Conservation (phyloP, 2,329 filamentous ascomycete species). For the Penicillium sp. region DNA sequence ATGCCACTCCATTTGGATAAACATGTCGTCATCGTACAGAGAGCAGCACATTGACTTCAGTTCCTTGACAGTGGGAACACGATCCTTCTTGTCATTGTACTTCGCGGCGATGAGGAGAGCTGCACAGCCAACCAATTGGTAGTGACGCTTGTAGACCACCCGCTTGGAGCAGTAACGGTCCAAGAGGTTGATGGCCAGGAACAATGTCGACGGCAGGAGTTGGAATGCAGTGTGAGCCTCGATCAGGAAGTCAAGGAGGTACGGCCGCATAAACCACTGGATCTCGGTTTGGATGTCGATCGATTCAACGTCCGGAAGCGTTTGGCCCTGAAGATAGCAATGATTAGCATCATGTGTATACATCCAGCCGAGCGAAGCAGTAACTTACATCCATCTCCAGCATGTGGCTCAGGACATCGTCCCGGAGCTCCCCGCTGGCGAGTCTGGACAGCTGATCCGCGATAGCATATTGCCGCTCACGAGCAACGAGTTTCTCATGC, state of each 20-base stretch:
- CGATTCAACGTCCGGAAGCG: slow-evolving; percentile 89
- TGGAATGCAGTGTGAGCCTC: slow-evolving; percentile 95
- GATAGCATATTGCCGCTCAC: slow-evolving; percentile 80
- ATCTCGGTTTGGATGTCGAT: slow-evolving; percentile 99
- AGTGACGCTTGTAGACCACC: slow-evolving; percentile 98
- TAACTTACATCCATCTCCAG: slow-evolving; percentile 75
- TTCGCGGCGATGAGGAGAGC: slow-evolving; percentile 95
- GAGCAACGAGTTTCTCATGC: slow-evolving; percentile 70
- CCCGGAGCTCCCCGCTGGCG: slow-evolving; percentile 84
- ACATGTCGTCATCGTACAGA: slow-evolving; percentile 98
- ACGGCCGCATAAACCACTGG: slow-evolving; percentile 99
- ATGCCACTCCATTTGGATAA: slow-evolving; percentile 99
- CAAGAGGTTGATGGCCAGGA: slow-evolving; percentile 91
- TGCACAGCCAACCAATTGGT: slow-evolving; percentile 94
- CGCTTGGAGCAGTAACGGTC: slow-evolving; percentile 97
- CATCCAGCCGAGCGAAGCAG: neutral
- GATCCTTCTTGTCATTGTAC: slow-evolving; percentile 97
- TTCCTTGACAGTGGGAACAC: slow-evolving; percentile 94
- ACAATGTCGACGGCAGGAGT: slow-evolving; percentile 88
- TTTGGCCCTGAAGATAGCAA: slow-evolving; percentile 60
- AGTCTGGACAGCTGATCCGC: slow-evolving; percentile 81
- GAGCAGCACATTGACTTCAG: slow-evolving; percentile 99
- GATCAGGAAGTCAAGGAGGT: slow-evolving; percentile 95
- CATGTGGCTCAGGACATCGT: slow-evolving; percentile 93
- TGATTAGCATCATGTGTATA: slow-evolving; percentile 1